Conservation (phyloP, 768 basidiomycete species). For the Naematelia encephala region DNA sequence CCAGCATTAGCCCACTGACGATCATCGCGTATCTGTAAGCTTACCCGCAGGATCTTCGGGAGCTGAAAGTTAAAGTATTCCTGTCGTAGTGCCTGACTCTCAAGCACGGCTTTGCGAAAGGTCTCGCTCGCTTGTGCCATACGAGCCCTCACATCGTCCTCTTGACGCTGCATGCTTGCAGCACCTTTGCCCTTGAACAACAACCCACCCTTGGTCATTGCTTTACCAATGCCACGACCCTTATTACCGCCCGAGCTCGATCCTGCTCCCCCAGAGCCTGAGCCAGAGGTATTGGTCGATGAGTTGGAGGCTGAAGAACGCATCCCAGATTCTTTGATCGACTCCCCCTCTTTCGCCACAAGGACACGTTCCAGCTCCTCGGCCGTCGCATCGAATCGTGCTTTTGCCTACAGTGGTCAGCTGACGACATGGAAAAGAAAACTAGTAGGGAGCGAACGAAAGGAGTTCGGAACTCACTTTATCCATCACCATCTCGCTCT, state of each 20-base stretch:
- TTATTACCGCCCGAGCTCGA: slow-evolving; percentile 53
- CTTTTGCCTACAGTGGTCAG: slow-evolving; percentile 57
- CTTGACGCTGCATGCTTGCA: slow-evolving; percentile 86
- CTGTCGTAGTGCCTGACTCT: slow-evolving; percentile 84
- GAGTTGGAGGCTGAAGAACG: slow-evolving; percentile 30
- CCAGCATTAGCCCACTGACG: not conserved
- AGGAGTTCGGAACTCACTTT: slow-evolving; percentile 55
- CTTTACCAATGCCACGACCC: slow-evolving; percentile 83
- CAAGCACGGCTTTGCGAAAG: slow-evolving; percentile 82
- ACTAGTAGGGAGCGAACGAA: not conserved
- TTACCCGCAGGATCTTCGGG: slow-evolving; percentile 83
- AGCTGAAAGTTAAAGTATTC: slow-evolving; percentile 98
- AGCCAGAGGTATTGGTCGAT: slow-evolving; percentile 49
- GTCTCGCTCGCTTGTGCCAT: slow-evolving; percentile 82
- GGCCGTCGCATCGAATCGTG: slow-evolving; percentile 77
- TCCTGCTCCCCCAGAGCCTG: slow-evolving; percentile 55
- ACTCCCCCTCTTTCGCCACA: slow-evolving; percentile 92
- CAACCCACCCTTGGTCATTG: slow-evolving; percentile 83
- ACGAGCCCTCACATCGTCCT: slow-evolving; percentile 84
- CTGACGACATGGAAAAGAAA: not conserved
- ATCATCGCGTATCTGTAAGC: slow-evolving; percentile 46
- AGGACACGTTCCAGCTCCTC: slow-evolving; percentile 92
- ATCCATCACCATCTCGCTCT: slow-evolving; percentile 79
- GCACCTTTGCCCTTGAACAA: slow-evolving; percentile 90
- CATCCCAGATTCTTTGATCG: slow-evolving; percentile 67